These are phyloP conservation scores for Oryza glumipatula DNA, from an alignment of 176 grass and related monocot genomes.

Conservation along the genomic window DNA sequence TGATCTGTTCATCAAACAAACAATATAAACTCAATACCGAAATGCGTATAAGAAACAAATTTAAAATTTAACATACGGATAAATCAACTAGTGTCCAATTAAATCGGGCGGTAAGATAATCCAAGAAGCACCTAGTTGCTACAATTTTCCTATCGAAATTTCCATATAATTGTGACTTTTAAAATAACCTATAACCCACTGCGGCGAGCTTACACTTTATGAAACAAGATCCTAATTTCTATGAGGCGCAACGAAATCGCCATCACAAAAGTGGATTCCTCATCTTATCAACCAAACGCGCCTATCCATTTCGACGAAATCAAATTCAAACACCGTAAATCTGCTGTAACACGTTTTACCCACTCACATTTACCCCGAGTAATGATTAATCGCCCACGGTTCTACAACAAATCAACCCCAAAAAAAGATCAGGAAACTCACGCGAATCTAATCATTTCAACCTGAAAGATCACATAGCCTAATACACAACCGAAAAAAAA, in stretches of 20 bases:
- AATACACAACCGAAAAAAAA: background rate
- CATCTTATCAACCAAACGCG: background rate
- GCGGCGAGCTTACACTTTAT: background rate
- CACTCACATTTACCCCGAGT: background rate
- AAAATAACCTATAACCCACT: background rate
- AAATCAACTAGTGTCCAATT: background rate
- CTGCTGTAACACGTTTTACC: background rate
- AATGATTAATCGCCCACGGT: background rate
- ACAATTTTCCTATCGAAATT: background rate
- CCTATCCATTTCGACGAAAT: background rate
- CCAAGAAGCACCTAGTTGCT: background rate
- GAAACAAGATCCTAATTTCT: slow-evolving; percentile 39
- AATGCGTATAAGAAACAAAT: background rate
- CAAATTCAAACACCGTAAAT: slow-evolving; percentile 37
- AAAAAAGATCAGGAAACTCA: background rate
- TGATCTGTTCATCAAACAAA: slow-evolving; percentile 40
- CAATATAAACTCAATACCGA: background rate
- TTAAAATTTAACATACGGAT: background rate
- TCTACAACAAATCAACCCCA: background rate
- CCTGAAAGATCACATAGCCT: background rate
- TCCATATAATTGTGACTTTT: too few relatives aligned
- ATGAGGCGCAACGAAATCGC: background rate
- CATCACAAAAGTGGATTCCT: background rate
- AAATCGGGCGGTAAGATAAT: background rate
- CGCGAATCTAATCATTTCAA: slow-evolving; percentile 26